Evolutionary conservation across 2,329 filamentous ascomycete species (phyloP).

Genomic region (Atkinsonella texensis): DNA sequence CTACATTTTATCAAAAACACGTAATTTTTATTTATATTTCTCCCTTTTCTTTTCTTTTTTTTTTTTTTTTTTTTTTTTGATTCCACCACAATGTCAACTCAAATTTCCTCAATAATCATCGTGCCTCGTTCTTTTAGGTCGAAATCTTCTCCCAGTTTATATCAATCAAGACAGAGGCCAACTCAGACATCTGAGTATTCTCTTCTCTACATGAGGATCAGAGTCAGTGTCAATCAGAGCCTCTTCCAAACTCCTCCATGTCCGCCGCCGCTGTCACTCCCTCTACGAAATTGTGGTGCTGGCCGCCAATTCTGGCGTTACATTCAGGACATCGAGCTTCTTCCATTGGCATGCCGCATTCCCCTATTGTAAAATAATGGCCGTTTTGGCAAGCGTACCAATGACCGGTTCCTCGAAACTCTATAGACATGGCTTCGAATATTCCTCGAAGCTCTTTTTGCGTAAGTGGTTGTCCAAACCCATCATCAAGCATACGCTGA

Average conservation of each 20-base stretch:
- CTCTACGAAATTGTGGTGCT: slow-evolving; percentile 31
- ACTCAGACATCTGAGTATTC: not conserved
- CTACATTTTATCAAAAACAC: no score
- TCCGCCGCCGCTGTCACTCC: slow-evolving; percentile 37
- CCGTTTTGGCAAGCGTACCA: slow-evolving; percentile 49
- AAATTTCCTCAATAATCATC: no score
- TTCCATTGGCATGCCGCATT: slow-evolving; percentile 57
- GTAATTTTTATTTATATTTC: no score
- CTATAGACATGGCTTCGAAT: slow-evolving; percentile 36
- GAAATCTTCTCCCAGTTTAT: no score
- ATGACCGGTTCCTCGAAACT: slow-evolving; percentile 42
- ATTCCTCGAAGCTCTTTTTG: slow-evolving; percentile 39
- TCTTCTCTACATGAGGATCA: not conserved
- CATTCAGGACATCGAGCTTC: slow-evolving; percentile 50
- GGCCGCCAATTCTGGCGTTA: slow-evolving; percentile 42
- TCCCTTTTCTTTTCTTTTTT: no score
- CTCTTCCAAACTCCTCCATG: slow-evolving; percentile 6
- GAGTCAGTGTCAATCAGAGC: not conserved
- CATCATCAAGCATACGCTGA: slow-evolving; percentile 12
- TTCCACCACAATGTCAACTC: no score
- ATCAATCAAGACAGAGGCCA: not conserved
- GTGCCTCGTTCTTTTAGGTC: no score
- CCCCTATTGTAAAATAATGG: slow-evolving; percentile 51
- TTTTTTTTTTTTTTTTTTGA: no score
- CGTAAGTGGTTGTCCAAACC: slow-evolving; percentile 36